Evolutionary conservation across 208 protist species (phyloP), one percentile per base, ranked within the genome.

Genomic region (Chromosphaera perkinsii): DNA sequence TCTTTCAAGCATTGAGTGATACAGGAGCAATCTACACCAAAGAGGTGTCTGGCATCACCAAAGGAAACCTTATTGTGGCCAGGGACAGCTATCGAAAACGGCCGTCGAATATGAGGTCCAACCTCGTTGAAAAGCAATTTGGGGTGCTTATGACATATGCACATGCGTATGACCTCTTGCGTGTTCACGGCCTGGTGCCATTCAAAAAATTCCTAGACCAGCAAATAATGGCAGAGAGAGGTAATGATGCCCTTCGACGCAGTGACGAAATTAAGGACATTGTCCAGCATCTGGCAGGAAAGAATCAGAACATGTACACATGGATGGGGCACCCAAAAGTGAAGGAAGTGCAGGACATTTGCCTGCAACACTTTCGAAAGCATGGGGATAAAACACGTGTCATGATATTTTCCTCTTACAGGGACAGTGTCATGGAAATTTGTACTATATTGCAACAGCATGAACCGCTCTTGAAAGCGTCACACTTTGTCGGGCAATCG

Each of bases 261-360:
- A n/a, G n/a, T n/a, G n/a, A n/a, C n/a, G n/a, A n/a, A n/a, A n/a
- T n/a, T n/a, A n/a, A n/a, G n/a, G n/a, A n/a, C n/a, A n/a, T n/a
- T n/a, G n/a, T 9, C 24, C 49, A 31, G 49, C 22, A 31, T 27
- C 49, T 31, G 49, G 49, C 49, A 17, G 10, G 9, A 10, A 10
- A 54, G 10, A 54, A 54, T 31, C 27, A 54, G n/a, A 17, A 54
- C 10, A 27, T 9, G n/a, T 12, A 10, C 10, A 14, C 49, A 27
- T 27, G 20, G 0, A 45, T 17, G 40, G n/a, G n/a, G 12, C 80
- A 84, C 37, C 80, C 80, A 0, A 84, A 84, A 51, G 33, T 84
- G 3, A 22, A 62, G 2, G 64, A 79, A 43, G 17, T 84, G 20
- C n/a, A 68, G 42, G 33, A 81, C n/a, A 27, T 84, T 3, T 72